phyloP scores from a whole-genome alignment of 257 asterid species.

The Nicotiana attenuata region DNA sequence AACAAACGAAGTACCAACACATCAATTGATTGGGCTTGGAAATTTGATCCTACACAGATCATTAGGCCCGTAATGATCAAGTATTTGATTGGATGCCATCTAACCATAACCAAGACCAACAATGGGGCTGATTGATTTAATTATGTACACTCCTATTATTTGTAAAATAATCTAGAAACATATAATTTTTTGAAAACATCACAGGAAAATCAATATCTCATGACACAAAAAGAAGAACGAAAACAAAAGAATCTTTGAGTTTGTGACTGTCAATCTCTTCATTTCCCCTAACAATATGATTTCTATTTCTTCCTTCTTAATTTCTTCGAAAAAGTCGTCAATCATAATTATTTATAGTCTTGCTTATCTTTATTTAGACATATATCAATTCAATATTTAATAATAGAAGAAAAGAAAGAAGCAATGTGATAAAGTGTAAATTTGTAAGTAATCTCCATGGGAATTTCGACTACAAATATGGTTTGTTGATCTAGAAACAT shows the following conservation, averaged over 20 bases:
- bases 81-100: background rate
- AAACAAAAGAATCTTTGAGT: background rate
- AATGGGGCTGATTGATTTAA: too few relatives aligned
- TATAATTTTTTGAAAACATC: background rate
- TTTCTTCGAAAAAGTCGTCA: background rate
- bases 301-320: background rate
- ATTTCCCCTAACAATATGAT: background rate
- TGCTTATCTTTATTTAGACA: background rate
- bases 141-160: background rate
- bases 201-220: background rate
- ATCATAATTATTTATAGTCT: too few relatives aligned
- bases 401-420: too few relatives aligned
- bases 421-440: background rate
- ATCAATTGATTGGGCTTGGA: background rate
- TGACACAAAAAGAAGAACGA: background rate
- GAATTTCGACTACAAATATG: too few relatives aligned
- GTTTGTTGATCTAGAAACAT: too few relatives aligned
- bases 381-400: background rate
- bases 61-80: background rate
- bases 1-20: background rate
- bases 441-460: too few relatives aligned
- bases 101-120: too few relatives aligned
- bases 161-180: background rate
- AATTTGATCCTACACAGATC: background rate
- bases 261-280: background rate